A percentile compares a stretch with the other conserved stretches of the same genome.
phyloP scores from a whole-genome alignment of 495 filamentous ascomycete species.

The Clohesyomyces aquaticus region DNA sequence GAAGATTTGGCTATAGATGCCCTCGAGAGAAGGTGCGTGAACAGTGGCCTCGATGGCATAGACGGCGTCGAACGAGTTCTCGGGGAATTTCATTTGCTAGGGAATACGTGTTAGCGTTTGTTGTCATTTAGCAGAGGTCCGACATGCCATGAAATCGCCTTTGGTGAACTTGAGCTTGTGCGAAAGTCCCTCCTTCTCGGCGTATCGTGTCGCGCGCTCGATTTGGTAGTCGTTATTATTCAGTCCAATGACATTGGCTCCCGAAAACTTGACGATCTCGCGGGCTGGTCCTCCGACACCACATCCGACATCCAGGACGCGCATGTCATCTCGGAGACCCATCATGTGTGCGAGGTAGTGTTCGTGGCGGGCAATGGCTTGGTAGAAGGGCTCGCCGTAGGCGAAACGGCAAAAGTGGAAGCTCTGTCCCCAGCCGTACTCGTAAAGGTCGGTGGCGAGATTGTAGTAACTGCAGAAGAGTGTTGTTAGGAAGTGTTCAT shows the following conservation, averaged over 20 bases:
- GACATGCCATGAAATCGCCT: constrained; percentile 91
- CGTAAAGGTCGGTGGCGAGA: constrained; percentile 95
- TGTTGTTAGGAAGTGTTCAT: constrained; percentile 21
- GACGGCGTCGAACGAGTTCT: constrained; percentile 90
- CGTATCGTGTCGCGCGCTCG: constrained; percentile 86
- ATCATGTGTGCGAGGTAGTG: constrained; percentile 95
- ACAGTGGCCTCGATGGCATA: constrained; percentile 98
- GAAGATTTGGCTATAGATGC: constrained; percentile 92
- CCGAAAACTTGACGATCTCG: constrained; percentile 95
- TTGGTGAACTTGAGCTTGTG: constrained; percentile 87
- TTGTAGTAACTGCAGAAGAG: constrained; percentile 83
- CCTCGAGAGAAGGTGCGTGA: constrained; percentile 91
- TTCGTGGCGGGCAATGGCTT: constrained; percentile 96
- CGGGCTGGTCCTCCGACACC: constrained; percentile 97
- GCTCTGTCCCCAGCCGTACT: constrained; percentile 91
- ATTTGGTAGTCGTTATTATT: constrained; percentile 99
- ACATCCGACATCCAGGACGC: constrained; percentile 94
- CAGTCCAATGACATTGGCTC: constrained; percentile 83
- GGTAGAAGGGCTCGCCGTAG: constrained; percentile 82
- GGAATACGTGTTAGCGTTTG: constrained; percentile 7
- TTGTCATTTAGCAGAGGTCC: not conserved
- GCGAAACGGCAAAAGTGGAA: constrained; percentile 99
- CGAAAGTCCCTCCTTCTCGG: constrained; percentile 75
- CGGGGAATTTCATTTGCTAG: constrained; percentile 93
- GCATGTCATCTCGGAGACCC: constrained; percentile 82